These are phyloP conservation scores for Lasiosphaeria miniovina DNA, from an alignment of 495 filamentous ascomycete species.

Conservation along the genomic window DNA sequence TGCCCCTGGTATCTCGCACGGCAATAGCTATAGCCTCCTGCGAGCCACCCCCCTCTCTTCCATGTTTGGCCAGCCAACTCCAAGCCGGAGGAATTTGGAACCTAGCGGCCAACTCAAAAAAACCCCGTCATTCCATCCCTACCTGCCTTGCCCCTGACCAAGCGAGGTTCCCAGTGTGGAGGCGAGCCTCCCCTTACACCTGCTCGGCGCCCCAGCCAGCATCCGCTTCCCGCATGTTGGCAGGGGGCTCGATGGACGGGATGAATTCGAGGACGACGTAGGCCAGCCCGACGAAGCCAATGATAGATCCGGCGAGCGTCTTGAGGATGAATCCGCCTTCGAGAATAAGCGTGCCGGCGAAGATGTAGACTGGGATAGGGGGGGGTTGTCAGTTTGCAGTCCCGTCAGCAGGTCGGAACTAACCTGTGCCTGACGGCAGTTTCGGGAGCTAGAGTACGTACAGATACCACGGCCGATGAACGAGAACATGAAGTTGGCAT, in stretches of 20 bases:
- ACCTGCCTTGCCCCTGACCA: background rate
- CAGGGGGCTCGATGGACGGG: constrained; percentile 92
- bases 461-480: constrained; percentile 94
- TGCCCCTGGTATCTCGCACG: too few relatives aligned
- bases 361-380: constrained; percentile 77
- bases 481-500: constrained; percentile 96
- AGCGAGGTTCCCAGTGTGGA: background rate
- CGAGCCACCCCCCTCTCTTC: too few relatives aligned
- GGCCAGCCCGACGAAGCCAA: constrained; percentile 71
- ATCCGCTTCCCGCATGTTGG: constrained; percentile 93
- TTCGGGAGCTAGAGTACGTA: constrained; percentile 49
- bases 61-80: too few relatives aligned
- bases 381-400: constrained; percentile 3
- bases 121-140: background rate
- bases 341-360: constrained; percentile 81
- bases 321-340: constrained; percentile 51
- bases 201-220: constrained; percentile 89
- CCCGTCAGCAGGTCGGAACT: background rate
- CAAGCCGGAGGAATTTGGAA: background rate
- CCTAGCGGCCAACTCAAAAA: background rate
- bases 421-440: background rate
- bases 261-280: constrained; percentile 90
- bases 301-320: constrained; percentile 64
- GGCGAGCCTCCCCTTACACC: constrained; percentile 53
- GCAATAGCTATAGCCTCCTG: too few relatives aligned